Base-by-base conservation (phyloP, 306 rosid genomes). In the Quercus gilva region DNA sequence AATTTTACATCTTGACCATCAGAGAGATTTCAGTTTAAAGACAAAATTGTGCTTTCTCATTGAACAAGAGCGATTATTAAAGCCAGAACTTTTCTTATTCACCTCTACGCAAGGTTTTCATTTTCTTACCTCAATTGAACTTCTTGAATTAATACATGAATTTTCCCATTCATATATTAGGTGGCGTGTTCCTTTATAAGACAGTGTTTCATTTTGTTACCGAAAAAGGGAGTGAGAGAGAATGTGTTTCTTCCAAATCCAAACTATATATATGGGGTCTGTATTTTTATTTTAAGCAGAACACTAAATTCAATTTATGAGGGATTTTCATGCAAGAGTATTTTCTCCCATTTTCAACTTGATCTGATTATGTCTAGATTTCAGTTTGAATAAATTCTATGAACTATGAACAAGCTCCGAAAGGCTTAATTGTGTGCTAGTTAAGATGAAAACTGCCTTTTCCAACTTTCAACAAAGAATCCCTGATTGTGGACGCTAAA, bases 401-500 rank as follows among this genome's bases (percentile, higher is more conserved):
- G 17, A 21, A 61, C 35, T 25, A 25, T 61, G 37, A 21, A 35
- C 28, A 60, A 14, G 18, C 33, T 31, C 19, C 53, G 43, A 49
- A 55, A 45, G 6, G 19, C 63, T 78, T 60, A 61, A 51, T 14
- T 29, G 4, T 13, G 29, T 25, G 68, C 33, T 4, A 63, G 26
- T 79, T 79, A 43, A 43, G 73, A 51, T 13, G 67, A 64, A 74
- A 70, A 49, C 25, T 69, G 18, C 41, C 76, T 26, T 57, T 63
- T 23, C 70, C 64, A 35, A 35, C 14, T 26, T 76, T 17, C 25
- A 69, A 59, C 60, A 74, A 74, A 55, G 53, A 37, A 78, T 63
- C 21, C 52, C 29, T 21, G 56, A 23, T 23, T 10, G 15, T 8
- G 12, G 43, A 8, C 45, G 45, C 45, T 41, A 41, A 41, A 41